phyloP scores from a whole-genome alignment of 768 basidiomycete genomes.

The Rhodosporidiobolus odoratus region DNA sequence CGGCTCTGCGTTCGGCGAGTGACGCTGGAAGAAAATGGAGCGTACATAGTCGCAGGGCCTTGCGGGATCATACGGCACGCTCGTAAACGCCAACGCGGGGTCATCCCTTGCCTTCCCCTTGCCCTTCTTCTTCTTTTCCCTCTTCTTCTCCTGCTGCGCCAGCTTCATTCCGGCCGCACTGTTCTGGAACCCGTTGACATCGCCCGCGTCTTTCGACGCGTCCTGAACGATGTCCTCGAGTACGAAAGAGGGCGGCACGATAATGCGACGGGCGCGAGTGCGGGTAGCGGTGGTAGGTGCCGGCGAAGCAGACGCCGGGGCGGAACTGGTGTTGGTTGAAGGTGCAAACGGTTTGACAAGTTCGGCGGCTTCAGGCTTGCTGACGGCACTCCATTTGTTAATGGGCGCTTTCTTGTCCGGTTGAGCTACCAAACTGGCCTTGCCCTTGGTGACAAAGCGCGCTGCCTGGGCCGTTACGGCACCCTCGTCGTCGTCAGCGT shows the following conservation, averaged over 20 bases:
- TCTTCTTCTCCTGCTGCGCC: slow-evolving; percentile 15
- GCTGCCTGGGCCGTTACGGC: neutral
- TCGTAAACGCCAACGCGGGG: slow-evolving; percentile 25
- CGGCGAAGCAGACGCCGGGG: neutral
- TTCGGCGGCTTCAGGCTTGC: neutral
- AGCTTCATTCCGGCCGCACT: slow-evolving; percentile 25
- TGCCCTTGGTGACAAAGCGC: slow-evolving; percentile 9
- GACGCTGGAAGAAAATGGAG: neutral
- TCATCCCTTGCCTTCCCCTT: slow-evolving; percentile 18
- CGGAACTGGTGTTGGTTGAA: neutral
- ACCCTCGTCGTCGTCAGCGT: neutral
- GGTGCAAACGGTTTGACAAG: slow-evolving; percentile 8
- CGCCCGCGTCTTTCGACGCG: neutral
- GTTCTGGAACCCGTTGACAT: slow-evolving; percentile 34
- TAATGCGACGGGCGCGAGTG: neutral
- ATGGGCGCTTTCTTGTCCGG: slow-evolving; percentile 15
- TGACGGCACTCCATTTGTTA: slow-evolving; percentile 22
- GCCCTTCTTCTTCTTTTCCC: slow-evolving; percentile 33
- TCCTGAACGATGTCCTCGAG: slow-evolving; percentile 22
- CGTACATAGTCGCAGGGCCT: slow-evolving; percentile 38
- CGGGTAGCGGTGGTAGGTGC: neutral
- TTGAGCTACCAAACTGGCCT: slow-evolving; percentile 13
- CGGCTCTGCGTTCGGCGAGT: too few relatives aligned
- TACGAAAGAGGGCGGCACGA: slow-evolving; percentile 26
- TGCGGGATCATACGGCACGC: slow-evolving; percentile 32